Evolutionary conservation across 257 asterid species (phyloP).

Genomic region (Agastache rugosa): DNA sequence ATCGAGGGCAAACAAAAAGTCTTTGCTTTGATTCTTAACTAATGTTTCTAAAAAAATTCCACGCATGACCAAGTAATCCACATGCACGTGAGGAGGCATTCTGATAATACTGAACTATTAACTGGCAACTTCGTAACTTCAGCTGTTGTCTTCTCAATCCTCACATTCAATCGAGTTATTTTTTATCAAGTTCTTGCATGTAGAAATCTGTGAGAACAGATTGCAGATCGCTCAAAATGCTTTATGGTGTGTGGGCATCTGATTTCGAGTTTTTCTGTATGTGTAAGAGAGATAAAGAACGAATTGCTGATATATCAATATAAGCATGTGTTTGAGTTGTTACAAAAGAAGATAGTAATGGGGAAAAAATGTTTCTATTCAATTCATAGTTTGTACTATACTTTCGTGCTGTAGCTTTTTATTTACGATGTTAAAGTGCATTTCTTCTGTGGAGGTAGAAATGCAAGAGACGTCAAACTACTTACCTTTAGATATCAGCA

Average conservation of each 20-base stretch:
- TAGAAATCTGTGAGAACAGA: background rate
- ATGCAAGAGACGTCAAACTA: background rate
- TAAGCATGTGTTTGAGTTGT: conserved; percentile 24
- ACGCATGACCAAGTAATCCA: background rate
- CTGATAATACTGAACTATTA: background rate
- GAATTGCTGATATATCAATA: background rate
- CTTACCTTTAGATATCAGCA: background rate
- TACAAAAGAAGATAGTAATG: background rate
- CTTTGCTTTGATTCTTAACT: background rate
- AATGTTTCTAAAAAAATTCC: background rate
- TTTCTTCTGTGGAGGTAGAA: conserved; percentile 10
- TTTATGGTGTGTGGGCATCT: conserved; percentile 4
- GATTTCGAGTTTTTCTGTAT: background rate
- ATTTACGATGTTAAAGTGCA: background rate
- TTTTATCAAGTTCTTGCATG: background rate
- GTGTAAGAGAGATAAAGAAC: background rate
- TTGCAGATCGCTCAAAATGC: background rate
- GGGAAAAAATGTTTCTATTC: background rate
- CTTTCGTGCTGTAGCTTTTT: background rate
- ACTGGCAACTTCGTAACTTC: background rate
- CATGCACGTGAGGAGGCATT: background rate
- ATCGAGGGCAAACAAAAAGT: background rate
- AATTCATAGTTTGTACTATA: background rate
- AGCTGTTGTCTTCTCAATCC: background rate
- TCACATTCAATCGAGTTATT: background rate